Evolutionary conservation across 164 flowering plant species (phyloP).

Genomic region (Houttuynia cordata): DNA sequence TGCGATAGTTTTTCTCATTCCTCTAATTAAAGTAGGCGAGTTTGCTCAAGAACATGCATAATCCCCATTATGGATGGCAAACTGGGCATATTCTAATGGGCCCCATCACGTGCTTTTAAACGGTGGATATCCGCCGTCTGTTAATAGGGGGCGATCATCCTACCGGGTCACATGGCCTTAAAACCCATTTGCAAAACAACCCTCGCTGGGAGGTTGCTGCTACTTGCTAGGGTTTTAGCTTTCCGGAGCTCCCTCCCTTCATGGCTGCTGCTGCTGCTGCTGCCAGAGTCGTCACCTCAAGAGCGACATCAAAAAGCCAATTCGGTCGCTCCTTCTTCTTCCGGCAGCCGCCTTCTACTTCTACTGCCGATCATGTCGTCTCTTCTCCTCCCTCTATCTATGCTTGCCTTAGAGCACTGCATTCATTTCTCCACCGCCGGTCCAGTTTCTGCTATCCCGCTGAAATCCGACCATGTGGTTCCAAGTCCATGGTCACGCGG

Average conservation of each 20-base stretch:
- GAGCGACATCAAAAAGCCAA: slow-evolving; percentile 9
- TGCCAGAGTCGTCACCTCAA: not conserved
- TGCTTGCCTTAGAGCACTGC: slow-evolving; percentile 11
- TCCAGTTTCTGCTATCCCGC: not conserved
- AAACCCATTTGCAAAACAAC: too few species aligned
- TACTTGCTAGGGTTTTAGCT: too few species aligned
- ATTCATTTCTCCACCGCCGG: slow-evolving; percentile 8
- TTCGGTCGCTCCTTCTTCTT: slow-evolving; percentile 5
- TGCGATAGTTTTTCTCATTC: too few species aligned
- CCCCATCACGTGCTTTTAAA: too few species aligned
- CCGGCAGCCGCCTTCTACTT: not conserved
- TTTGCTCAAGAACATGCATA: too few species aligned
- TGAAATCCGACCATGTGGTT: not conserved
- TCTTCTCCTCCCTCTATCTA: not conserved
- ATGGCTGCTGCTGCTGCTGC: not conserved
- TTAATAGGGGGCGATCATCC: too few species aligned
- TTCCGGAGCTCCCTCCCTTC: not conserved
- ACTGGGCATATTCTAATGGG: too few species aligned
- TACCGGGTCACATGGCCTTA: too few species aligned
- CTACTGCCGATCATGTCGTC: slow-evolving; percentile 1
- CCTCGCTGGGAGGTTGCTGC: too few species aligned
- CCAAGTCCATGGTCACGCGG: slow-evolving; percentile 20
- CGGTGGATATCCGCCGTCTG: too few species aligned
- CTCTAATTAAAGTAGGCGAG: too few species aligned
- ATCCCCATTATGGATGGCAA: too few species aligned